Evolutionary conservation across 139 green algal species (phyloP).

Genomic region (Limnomonas spitsbergensis): DNA sequence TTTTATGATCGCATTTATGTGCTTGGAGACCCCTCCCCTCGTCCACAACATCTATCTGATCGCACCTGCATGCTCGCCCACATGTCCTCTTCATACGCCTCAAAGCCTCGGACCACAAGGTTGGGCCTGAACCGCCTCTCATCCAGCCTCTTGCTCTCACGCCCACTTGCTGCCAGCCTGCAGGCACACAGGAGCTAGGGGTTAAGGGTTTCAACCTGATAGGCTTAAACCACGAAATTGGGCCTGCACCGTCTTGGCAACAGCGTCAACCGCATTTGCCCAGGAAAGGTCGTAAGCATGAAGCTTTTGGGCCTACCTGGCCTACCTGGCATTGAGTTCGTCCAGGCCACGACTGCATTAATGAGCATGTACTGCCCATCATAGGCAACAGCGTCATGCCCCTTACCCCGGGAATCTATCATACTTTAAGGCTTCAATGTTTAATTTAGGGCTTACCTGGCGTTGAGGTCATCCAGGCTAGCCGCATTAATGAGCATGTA

Average conservation of each 20-base stretch:
- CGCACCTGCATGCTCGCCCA: slow-evolving; percentile 44
- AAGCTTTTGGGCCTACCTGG: too few relatives aligned
- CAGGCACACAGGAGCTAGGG: neutral
- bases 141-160: neutral
- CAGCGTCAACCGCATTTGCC: too few relatives aligned
- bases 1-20: too few relatives aligned
- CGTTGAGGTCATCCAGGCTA: slow-evolving; percentile 61
- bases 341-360: too few relatives aligned
- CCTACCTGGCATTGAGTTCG: too few relatives aligned
- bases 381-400: too few relatives aligned
- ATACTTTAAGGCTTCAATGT: too few relatives aligned
- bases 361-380: neutral
- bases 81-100: slow-evolving; percentile 59
- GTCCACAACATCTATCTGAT: neutral
- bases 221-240: too few relatives aligned
- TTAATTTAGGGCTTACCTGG: neutral
- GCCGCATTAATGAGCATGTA: slow-evolving; percentile 60
- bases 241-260: neutral
- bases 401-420: too few relatives aligned
- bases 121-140: slow-evolving; percentile 66
- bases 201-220: neutral
- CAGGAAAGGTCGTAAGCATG: too few relatives aligned
- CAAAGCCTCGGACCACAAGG: slow-evolving; percentile 53
- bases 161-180: neutral
- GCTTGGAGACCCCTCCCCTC: too few relatives aligned